These are phyloP conservation scores for Ustilago bromivora DNA, from an alignment of 1,284 basidiomycete genomes.

Conservation along the genomic window DNA sequence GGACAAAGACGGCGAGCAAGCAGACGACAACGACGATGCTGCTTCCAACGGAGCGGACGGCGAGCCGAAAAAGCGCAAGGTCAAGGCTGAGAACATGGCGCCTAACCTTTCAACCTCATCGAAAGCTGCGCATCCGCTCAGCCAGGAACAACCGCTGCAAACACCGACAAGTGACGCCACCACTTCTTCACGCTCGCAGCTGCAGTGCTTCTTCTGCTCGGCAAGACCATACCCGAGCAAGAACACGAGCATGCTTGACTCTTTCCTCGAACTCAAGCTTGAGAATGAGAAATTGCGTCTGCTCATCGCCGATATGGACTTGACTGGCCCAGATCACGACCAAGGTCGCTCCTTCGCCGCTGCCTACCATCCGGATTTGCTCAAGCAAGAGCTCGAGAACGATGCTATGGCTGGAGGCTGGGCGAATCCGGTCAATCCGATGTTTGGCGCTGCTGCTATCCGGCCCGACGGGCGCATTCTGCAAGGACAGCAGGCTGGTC, in stretches of 20 bases:
- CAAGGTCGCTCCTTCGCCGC: constrained; percentile 33
- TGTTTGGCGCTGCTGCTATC: constrained; percentile 40
- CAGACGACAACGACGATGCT: constrained; percentile 5
- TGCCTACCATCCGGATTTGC: constrained; percentile 47
- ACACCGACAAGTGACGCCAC: constrained; percentile 42
- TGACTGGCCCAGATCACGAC: constrained; percentile 37
- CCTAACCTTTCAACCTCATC: constrained; percentile 21
- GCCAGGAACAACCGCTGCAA: constrained; percentile 42
- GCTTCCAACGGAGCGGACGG: constrained; percentile 12
- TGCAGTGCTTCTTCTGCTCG: constrained; percentile 64
- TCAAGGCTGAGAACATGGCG: constrained; percentile 41
- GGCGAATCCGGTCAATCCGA: constrained; percentile 36
- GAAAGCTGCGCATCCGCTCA: constrained; percentile 41
- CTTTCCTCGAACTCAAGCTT: constrained; percentile 65
- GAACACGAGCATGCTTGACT: constrained; percentile 64
- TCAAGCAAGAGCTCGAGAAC: constrained; percentile 51
- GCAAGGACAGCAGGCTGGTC: constrained; percentile 5
- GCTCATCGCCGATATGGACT: constrained; percentile 49
- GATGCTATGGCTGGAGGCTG: constrained; percentile 26
- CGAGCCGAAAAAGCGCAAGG: constrained; percentile 21
- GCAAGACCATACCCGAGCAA: constrained; percentile 61
- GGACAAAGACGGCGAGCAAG: constrained; percentile 12
- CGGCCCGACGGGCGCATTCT: constrained; percentile 39
- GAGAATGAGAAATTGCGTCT: constrained; percentile 64
- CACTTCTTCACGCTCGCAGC: constrained; percentile 26